These are phyloP conservation scores for Starmerella sp. DNA, from an alignment of 805 yeast species.

Conservation along the genomic window DNA sequence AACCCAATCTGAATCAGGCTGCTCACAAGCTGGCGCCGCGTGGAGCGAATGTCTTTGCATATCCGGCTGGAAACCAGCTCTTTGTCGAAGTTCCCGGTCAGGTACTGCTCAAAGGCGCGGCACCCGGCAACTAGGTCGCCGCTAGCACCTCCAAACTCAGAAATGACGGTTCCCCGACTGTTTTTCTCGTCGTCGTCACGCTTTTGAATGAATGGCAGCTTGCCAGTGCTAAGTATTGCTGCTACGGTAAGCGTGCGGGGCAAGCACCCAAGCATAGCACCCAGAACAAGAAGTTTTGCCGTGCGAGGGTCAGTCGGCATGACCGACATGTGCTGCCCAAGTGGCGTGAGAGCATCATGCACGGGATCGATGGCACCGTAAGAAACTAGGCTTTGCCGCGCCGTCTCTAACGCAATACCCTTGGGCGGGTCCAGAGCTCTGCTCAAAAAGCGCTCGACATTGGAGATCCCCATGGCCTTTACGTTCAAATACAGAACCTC, in stretches of 20 bases:
- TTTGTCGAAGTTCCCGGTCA: conserved; percentile 1
- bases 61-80: conserved; percentile 25
- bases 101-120: conserved; percentile 47
- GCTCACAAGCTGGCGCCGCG: conserved; percentile 57
- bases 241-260: conserved; percentile 73
- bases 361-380: conserved; percentile 57
- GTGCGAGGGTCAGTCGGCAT: conserved; percentile 77
- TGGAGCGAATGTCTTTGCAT: conserved; percentile 58
- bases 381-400: conserved; percentile 44
- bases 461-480: conserved; percentile 73
- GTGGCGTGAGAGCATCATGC: conserved; percentile 47
- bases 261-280: conserved; percentile 73
- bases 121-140: conserved; percentile 72
- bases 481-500: conserved; percentile 76
- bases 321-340: conserved; percentile 69
- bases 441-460: conserved; percentile 58
- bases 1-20: conserved; percentile 72
- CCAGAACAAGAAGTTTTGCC: conserved; percentile 69
- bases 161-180: conserved; percentile 14
- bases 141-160: conserved; percentile 31
- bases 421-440: conserved; percentile 79
- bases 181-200: conserved; percentile 39
- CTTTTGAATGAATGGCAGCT: conserved; percentile 59
- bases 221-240: conserved; percentile 52
- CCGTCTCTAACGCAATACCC: conserved; percentile 38